Evolutionary conservation across 176 grass and related monocot species (phyloP).

Genomic region (Carex myosuroides): DNA sequence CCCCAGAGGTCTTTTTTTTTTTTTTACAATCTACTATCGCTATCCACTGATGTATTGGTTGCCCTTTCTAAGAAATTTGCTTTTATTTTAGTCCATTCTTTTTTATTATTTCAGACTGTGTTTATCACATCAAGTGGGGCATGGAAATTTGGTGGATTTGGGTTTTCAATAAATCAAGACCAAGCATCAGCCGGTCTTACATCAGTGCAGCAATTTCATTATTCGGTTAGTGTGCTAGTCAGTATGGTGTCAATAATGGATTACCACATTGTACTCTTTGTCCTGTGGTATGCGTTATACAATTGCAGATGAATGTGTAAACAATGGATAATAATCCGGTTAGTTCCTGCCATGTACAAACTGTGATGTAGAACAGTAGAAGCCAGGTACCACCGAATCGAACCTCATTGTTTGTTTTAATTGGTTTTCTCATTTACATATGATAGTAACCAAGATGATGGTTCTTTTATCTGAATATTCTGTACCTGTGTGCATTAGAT

Average conservation of each 20-base stretch:
- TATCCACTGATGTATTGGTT: background rate
- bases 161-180: slow-evolving; percentile 81
- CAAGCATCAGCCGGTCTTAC: slow-evolving; percentile 68
- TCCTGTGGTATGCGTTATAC: background rate
- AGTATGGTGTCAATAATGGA: background rate
- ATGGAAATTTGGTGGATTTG: slow-evolving; percentile 99
- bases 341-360: background rate
- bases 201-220: slow-evolving; percentile 84
- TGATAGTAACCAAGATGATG: background rate
- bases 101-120: slow-evolving; percentile 51
- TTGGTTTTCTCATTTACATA: background rate
- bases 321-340: background rate
- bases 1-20: slow-evolving; percentile 56
- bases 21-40: background rate
- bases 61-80: background rate
- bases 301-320: background rate
- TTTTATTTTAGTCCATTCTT: background rate
- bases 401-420: background rate
- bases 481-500: background rate
- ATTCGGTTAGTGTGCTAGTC: slow-evolving; percentile 65
- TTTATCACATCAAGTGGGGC: slow-evolving; percentile 96
- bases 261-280: background rate
- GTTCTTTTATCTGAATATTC: background rate
- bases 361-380: no score
- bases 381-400: background rate